Evolutionary conservation across 441 rosid species (phyloP).

Genomic region (Croton laevigatus): DNA sequence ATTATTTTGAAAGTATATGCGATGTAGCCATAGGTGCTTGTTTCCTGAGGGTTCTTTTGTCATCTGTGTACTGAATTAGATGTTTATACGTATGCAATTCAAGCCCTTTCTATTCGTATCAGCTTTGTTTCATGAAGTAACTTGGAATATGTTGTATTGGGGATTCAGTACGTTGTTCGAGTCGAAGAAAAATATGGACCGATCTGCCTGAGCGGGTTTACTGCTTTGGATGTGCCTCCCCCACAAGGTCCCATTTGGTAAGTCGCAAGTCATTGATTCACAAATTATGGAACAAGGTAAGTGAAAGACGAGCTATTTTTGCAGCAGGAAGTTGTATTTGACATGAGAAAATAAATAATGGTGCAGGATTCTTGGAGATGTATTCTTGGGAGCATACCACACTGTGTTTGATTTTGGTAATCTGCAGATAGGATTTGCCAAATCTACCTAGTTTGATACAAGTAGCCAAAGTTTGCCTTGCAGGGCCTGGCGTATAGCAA

Average conservation of each 20-base stretch:
- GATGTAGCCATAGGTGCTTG: background rate
- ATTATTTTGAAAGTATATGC: background rate
- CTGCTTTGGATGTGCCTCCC: slow-evolving; percentile 40
- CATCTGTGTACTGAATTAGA: background rate
- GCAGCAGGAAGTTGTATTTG: background rate
- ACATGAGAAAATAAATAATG: background rate
- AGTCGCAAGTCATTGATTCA: background rate
- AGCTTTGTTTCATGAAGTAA: background rate
- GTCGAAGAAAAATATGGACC: slow-evolving; percentile 36
- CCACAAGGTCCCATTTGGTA: slow-evolving; percentile 55
- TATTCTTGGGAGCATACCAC: slow-evolving; percentile 59
- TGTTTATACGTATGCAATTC: background rate
- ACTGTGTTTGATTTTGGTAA: slow-evolving; percentile 58
- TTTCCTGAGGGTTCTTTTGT: background rate
- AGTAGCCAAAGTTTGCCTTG: too few species aligned
- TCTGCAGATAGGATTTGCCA: slow-evolving; percentile 49
- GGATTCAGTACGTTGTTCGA: slow-evolving; percentile 40
- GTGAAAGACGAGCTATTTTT: background rate
- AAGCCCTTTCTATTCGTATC: background rate
- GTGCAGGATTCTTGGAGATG: slow-evolving; percentile 57
- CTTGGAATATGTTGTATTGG: background rate
- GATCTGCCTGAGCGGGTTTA: slow-evolving; percentile 51
- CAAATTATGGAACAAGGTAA: background rate
- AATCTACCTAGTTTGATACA: slow-evolving; percentile 26
- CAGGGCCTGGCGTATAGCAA: too few species aligned